Percentiles rank a stretch among this genome's conserved stretches.
Evolutionary conservation across 2,329 filamentous ascomycete species (phyloP).

Genomic region (Alternaria gaisen): DNA sequence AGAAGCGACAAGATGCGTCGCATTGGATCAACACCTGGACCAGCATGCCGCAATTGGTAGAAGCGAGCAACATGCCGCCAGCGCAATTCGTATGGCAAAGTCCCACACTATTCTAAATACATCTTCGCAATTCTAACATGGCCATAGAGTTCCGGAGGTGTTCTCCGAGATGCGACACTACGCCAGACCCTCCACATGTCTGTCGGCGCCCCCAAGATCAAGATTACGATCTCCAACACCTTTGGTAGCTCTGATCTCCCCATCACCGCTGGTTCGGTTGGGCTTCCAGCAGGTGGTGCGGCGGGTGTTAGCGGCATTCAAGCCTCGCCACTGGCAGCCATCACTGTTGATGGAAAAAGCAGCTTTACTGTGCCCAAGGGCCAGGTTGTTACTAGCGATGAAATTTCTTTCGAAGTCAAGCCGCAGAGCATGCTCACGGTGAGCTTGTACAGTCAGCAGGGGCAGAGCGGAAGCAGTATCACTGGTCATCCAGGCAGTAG

Average conservation of each 20-base stretch:
- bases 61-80: conserved; percentile 68
- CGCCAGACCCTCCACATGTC: conserved; percentile 72
- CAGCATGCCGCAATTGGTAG: conserved; percentile 71
- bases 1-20: conserved; percentile 45
- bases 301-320: conserved; percentile 65
- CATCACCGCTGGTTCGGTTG: conserved; percentile 67
- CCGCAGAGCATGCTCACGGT: conserved; percentile 65
- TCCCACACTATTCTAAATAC: conserved; percentile 13
- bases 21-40: conserved; percentile 72
- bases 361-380: conserved; percentile 63
- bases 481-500: conserved; percentile 72
- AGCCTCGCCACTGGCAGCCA: conserved; percentile 64
- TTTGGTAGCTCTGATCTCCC: conserved; percentile 69
- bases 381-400: conserved; percentile 66
- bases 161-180: conserved; percentile 70
- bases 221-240: conserved; percentile 70
- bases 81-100: conserved; percentile 58
- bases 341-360: conserved; percentile 65
- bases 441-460: conserved; percentile 64
- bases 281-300: conserved; percentile 62
- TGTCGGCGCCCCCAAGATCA: conserved; percentile 65
- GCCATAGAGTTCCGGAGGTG: conserved; percentile 60
- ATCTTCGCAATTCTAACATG: neutral
- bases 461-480: conserved; percentile 66
- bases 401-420: conserved; percentile 63